Evolutionary conservation across 176 grass and related monocot genomes (phyloP), one percentile per base, ranked within the genome.

Genomic region (Zoysia pacifica): DNA sequence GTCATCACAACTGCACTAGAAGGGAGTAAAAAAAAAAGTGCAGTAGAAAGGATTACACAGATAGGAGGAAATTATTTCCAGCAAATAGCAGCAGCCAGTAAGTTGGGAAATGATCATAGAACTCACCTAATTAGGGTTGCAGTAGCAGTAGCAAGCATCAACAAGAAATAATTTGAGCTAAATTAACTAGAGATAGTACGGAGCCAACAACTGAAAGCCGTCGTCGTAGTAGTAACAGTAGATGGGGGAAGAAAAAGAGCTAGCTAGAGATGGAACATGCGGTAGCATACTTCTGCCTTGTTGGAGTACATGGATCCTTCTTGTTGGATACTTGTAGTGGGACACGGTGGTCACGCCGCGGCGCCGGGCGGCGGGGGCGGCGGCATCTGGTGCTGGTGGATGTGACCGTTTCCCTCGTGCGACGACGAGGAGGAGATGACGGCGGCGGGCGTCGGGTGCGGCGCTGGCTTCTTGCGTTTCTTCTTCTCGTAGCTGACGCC

Each of bases 401-500:
- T 2, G 77, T 42, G 50, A 28, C 49, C 20, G 73, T 71, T 77
- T 69, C 69, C 38, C 74, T 75, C 64, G 78, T 20, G 52, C 55
- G 55, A 9, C 61, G 78, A 14, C 9, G 67, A 16, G 75, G 84
- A 12, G 69, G 76, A 9, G 83, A 73, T 56, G 75, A 81, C 65
- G 59, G 73, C 40, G 63, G 81, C 28, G 4, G 78, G 20, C 7
- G 46, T 36, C 60, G 62, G 66, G 74, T 66, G 81, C 10, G 69
- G 49, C 11, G 75, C 3, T 20, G 87, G 38, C 65, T 97, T 97
- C 87, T 94, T 94, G 69, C 91, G 87, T 85, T 97, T 97, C 91
- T 97, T 97, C 91, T 97, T 97, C 85, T 94, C 89, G 72, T 97
- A 97, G 83, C 91, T 97, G 63, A 97, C 84, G 16, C 94, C 94